These are phyloP conservation scores for Microsporum audouinii DNA, from an alignment of 2,329 filamentous ascomycete genomes.

Conservation along the genomic window DNA sequence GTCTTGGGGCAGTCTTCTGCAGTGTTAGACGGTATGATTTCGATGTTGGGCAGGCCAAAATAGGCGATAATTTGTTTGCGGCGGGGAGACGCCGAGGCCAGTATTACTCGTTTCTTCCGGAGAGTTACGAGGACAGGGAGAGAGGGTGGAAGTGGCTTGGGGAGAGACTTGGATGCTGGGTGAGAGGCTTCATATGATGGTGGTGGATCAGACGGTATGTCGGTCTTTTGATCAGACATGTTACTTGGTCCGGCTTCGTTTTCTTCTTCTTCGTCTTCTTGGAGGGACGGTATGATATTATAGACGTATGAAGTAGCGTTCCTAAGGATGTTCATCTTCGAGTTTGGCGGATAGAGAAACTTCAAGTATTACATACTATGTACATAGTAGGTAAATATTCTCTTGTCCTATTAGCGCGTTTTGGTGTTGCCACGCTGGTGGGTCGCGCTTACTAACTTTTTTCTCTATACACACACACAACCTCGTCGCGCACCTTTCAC, in stretches of 20 bases:
- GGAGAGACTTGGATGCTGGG: conserved; percentile 9
- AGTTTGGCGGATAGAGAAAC: background rate
- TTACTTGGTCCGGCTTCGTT: background rate
- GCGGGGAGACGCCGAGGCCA: conserved; percentile 81
- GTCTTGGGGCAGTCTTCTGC: conserved; percentile 77
- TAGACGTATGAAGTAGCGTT: background rate
- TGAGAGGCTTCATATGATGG: conserved; percentile 26
- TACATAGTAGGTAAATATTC: too few species aligned
- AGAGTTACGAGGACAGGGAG: conserved; percentile 70
- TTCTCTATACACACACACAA: too few species aligned
- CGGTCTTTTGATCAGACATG: conserved; percentile 10
- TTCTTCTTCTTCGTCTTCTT: background rate
- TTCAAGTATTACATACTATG: too few species aligned
- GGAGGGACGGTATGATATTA: background rate
- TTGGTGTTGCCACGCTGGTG: too few species aligned
- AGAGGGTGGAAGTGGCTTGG: conserved; percentile 49
- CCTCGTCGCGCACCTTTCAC: too few species aligned
- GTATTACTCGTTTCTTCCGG: conserved; percentile 67
- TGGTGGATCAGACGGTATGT: conserved; percentile 20
- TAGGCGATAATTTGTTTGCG: conserved; percentile 66
- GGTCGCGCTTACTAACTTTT: too few species aligned
- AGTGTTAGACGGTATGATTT: conserved; percentile 71
- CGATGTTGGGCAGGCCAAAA: conserved; percentile 69
- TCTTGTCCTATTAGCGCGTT: too few species aligned
- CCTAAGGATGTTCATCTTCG: background rate